Conservation (phyloP, 2,329 filamentous ascomycete species). For the Fonsecaea multimorphosa region DNA sequence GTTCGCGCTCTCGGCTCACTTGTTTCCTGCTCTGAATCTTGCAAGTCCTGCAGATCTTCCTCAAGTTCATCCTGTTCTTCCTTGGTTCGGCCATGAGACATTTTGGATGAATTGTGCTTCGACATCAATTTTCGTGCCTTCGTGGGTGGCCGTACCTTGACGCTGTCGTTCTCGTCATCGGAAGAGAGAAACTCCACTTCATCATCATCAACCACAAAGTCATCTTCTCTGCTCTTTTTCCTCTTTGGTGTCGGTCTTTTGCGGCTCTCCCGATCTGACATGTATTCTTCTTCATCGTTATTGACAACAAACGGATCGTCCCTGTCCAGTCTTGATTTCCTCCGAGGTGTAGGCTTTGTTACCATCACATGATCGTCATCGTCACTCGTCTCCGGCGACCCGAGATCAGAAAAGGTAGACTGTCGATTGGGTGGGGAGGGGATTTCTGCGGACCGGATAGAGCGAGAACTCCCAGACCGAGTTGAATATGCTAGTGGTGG, state of each 20-base stretch:
- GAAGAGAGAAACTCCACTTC: constrained; percentile 36
- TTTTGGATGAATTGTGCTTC: constrained; percentile 16
- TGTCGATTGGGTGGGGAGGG: constrained; percentile 4
- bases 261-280: constrained; percentile 29
- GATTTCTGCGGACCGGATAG: background rate
- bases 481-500: background rate
- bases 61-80: constrained; percentile 51
- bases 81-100: constrained; percentile 16
- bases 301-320: constrained; percentile 40
- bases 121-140: constrained; percentile 5
- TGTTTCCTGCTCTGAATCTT: constrained; percentile 49
- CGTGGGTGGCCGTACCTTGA: background rate
- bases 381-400: constrained; percentile 43
- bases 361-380: constrained; percentile 40
- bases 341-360: constrained; percentile 28
- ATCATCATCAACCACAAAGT: constrained; percentile 41
- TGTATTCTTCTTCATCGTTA: constrained; percentile 35
- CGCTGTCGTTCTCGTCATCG: constrained; percentile 25
- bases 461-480: background rate
- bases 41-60: constrained; percentile 53
- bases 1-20: constrained; percentile 49
- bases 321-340: constrained; percentile 35
- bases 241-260: constrained; percentile 38
- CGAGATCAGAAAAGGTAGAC: constrained; percentile 32
- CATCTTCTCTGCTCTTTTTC: constrained; percentile 41